These are phyloP conservation scores for Chenopodium quinoa DNA, from an alignment of 148 eudicot species.

Conservation along the genomic window DNA sequence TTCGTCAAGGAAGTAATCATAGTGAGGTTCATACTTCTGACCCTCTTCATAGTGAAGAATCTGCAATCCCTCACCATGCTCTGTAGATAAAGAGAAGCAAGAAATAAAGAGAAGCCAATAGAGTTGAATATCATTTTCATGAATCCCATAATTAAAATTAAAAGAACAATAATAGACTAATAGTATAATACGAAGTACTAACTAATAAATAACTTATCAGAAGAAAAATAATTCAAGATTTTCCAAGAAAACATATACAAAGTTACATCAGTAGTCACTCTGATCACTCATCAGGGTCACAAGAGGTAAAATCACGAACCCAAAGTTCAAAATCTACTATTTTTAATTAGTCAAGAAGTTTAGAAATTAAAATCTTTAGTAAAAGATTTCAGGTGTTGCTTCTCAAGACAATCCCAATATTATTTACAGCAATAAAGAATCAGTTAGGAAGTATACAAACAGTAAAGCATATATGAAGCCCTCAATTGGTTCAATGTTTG, in stretches of 20 bases:
- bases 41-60: slow-evolving; percentile 75
- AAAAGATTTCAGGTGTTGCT: background rate
- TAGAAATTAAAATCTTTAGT: background rate
- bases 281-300: background rate
- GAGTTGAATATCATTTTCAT: background rate
- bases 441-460: background rate
- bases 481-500: background rate
- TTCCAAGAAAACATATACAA: background rate
- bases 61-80: slow-evolving; percentile 73
- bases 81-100: slow-evolving; percentile 23
- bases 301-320: background rate
- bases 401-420: too few species aligned
- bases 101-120: background rate
- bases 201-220: background rate
- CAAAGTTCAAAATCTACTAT: background rate
- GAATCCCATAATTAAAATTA: background rate
- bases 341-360: background rate
- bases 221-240: background rate
- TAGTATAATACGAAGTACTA: too few species aligned
- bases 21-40: slow-evolving; percentile 77
- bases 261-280: background rate
- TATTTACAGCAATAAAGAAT: too few species aligned
- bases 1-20: slow-evolving; percentile 64
- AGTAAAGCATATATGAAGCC: background rate
- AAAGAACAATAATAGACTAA: too few species aligned